These are phyloP conservation scores for Suillus sp. DNA, from an alignment of 768 basidiomycete genomes.

Conservation along the genomic window DNA sequence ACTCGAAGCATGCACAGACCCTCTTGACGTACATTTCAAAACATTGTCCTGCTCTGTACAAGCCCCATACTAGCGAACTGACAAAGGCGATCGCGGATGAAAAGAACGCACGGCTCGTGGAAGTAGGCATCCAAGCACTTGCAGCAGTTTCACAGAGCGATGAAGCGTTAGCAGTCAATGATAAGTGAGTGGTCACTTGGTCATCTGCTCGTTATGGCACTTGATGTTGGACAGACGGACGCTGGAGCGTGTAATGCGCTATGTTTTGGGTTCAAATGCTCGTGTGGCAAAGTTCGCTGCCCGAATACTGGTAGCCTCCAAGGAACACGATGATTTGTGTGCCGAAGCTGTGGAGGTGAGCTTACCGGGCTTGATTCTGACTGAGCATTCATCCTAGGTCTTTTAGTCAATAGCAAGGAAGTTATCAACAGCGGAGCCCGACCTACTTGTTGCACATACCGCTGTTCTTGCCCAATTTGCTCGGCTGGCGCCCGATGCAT, in stretches of 20 bases:
- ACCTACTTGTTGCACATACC: slow-evolving; percentile 63
- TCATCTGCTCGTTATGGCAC: not conserved
- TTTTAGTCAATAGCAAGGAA: slow-evolving; percentile 58
- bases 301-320: slow-evolving; percentile 64
- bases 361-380: not conserved
- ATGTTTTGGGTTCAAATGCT: slow-evolving; percentile 58
- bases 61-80: slow-evolving; percentile 75
- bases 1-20: slow-evolving; percentile 46
- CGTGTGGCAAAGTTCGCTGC: slow-evolving; percentile 86
- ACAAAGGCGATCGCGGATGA: slow-evolving; percentile 71
- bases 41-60: slow-evolving; percentile 70
- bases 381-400: not conserved
- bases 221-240: slow-evolving; percentile 50
- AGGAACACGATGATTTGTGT: slow-evolving; percentile 53
- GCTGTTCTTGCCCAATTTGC: slow-evolving; percentile 78
- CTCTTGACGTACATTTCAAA: slow-evolving; percentile 70
- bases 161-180: slow-evolving; percentile 53
- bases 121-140: slow-evolving; percentile 75
- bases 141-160: slow-evolving; percentile 67
- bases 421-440: slow-evolving; percentile 49
- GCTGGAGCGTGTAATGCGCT: slow-evolving; percentile 61
- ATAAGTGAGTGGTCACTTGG: slow-evolving; percentile 56
- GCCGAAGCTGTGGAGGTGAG: slow-evolving; percentile 65
- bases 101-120: slow-evolving; percentile 54
- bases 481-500: slow-evolving; percentile 63